Percentiles rank a stretch among this genome's conserved stretches.
Evolutionary conservation across 2,329 filamentous ascomycete genomes (phyloP).

Genomic region (Zymoseptoria tritici): DNA sequence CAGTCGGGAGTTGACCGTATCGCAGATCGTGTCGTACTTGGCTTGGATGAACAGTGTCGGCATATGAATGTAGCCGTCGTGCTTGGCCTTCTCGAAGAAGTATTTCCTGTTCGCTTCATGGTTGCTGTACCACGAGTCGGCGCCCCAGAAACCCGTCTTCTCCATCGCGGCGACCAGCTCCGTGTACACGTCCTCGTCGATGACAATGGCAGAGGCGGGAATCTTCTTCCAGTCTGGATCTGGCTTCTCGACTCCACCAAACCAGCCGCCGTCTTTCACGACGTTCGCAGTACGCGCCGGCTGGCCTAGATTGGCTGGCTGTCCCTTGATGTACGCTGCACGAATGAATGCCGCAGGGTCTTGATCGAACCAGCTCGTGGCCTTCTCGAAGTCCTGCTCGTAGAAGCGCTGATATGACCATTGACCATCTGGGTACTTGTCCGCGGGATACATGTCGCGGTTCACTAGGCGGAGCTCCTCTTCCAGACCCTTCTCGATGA

Average conservation of each 20-base stretch:
- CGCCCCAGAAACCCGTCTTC: constrained; percentile 35
- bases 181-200: constrained; percentile 23
- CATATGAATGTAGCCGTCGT: constrained; percentile 29
- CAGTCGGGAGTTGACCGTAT: constrained; percentile 29
- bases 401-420: constrained; percentile 32
- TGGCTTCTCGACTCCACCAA: constrained; percentile 22
- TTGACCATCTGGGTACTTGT: constrained; percentile 35
- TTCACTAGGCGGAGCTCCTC: constrained; percentile 32
- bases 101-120: constrained; percentile 38
- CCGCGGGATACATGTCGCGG: constrained; percentile 40
- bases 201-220: constrained; percentile 22
- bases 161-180: constrained; percentile 31
- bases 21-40: constrained; percentile 34
- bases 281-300: constrained; percentile 17
- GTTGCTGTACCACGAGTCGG: constrained; percentile 39
- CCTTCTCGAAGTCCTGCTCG: constrained; percentile 22
- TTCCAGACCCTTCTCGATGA: constrained; percentile 36
- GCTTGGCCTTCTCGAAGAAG: constrained; percentile 31
- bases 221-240: constrained; percentile 24
- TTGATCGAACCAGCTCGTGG: constrained; percentile 13
- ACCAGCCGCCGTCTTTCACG: constrained; percentile 27
- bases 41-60: constrained; percentile 36
- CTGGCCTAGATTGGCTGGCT: constrained; percentile 22
- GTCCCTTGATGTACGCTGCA: constrained; percentile 20
- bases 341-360: constrained; percentile 23